Percentiles rank a stretch among this genome's conserved stretches.
Evolutionary conservation across 1,284 basidiomycete species (phyloP).

Genomic region (Austroboletus niveus): DNA sequence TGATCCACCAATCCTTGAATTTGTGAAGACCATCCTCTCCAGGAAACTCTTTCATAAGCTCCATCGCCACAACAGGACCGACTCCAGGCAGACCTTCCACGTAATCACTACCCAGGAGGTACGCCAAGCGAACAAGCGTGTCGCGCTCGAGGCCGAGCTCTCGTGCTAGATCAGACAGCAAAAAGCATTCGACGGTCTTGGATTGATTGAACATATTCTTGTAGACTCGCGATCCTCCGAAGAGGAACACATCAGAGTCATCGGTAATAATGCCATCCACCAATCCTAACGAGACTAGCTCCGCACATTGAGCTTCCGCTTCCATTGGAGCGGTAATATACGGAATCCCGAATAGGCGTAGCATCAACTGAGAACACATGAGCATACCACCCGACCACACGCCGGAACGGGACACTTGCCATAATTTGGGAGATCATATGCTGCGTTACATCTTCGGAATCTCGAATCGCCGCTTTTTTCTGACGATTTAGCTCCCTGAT

Average conservation of each 20-base stretch:
- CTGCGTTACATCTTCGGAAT: slow-evolving; percentile 93
- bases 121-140: slow-evolving; percentile 86
- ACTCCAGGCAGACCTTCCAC: slow-evolving; percentile 94
- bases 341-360: slow-evolving; percentile 94
- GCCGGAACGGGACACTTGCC: slow-evolving; percentile 42
- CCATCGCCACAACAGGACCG: slow-evolving; percentile 96
- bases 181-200: slow-evolving; percentile 96
- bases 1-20: slow-evolving; percentile 95
- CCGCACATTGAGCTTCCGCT: slow-evolving; percentile 98
- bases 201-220: slow-evolving; percentile 99
- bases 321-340: slow-evolving; percentile 99
- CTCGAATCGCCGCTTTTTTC: slow-evolving; percentile 85
- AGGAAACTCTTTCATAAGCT: slow-evolving; percentile 88
- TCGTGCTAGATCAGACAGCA: slow-evolving; percentile 79
- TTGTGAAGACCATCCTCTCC: slow-evolving; percentile 79
- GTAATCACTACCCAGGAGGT: slow-evolving; percentile 96
- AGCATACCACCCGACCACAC: slow-evolving; percentile 1
- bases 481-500: slow-evolving; percentile 81
- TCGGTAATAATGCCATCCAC: slow-evolving; percentile 99
- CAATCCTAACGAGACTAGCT: slow-evolving; percentile 80
- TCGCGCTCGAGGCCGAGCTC: slow-evolving; percentile 89
- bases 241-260: slow-evolving; percentile 98
- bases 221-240: slow-evolving; percentile 90
- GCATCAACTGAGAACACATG: slow-evolving; percentile 56
- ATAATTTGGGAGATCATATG: slow-evolving; percentile 97